Conservation (phyloP, 805 yeast genomes). For the Ascoidea asiatica region DNA sequence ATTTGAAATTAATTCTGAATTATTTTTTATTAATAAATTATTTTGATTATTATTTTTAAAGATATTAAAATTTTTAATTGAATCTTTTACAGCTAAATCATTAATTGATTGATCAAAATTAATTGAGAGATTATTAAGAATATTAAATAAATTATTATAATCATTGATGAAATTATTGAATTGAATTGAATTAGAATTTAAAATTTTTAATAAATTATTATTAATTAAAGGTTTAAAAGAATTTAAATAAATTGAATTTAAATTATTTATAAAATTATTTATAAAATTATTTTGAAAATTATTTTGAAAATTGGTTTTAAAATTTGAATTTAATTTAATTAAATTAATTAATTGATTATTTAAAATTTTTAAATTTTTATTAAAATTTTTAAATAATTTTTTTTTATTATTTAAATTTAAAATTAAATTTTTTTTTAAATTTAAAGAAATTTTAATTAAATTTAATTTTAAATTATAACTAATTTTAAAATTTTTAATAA, state of each 20-base stretch:
- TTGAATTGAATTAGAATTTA: too few relatives aligned
- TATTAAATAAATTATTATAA: slow-evolving; percentile 7
- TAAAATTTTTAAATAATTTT: too few relatives aligned
- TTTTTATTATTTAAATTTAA: slow-evolving; percentile 10
- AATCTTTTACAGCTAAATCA: slow-evolving; percentile 72
- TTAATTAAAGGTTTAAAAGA: background rate
- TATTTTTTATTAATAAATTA: too few relatives aligned
- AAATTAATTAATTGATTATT: slow-evolving; percentile 3
- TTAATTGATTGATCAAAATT: slow-evolving; percentile 77
- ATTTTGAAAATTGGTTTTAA: slow-evolving; percentile 2
- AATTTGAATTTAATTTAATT: slow-evolving; percentile 3
- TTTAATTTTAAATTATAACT: background rate
- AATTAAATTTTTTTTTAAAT: too few relatives aligned
- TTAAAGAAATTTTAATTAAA: background rate
- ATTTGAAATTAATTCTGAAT: too few relatives aligned
- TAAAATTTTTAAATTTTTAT: too few relatives aligned
- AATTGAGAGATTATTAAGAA: slow-evolving; percentile 33
- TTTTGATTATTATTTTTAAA: slow-evolving; percentile 12
- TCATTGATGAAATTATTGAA: too few relatives aligned
- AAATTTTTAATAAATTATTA: too few relatives aligned
- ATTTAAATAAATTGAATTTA: too few relatives aligned
- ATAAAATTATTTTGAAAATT: too few relatives aligned
- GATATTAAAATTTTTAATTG: slow-evolving; percentile 41
- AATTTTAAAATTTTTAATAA: too few relatives aligned
- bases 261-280: too few relatives aligned